Percentiles rank a stretch among this genome's conserved stretches.
These are phyloP conservation scores for Prunus campanulata DNA, from an alignment of 306 rosid species.

Conservation along the genomic window DNA sequence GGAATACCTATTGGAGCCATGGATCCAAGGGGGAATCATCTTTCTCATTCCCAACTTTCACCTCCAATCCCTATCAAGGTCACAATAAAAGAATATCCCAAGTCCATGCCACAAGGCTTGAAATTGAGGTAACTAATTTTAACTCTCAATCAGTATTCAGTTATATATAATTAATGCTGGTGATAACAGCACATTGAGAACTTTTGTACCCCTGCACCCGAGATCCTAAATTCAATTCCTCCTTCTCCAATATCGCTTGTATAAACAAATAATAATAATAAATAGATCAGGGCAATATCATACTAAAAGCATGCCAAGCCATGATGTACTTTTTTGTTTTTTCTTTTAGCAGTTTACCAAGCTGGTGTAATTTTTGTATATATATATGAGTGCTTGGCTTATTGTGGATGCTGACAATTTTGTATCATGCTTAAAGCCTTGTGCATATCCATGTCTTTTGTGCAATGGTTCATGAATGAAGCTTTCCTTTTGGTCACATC, in stretches of 20 bases:
- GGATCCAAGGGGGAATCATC: constrained; percentile 40
- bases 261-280: background rate
- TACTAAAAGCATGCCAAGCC: background rate
- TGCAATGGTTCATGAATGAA: background rate
- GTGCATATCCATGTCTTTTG: background rate
- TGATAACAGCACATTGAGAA: no score
- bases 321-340: background rate
- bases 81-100: constrained; percentile 29
- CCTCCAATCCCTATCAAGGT: constrained; percentile 23
- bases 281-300: background rate
- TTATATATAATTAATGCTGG: no score
- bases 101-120: constrained; percentile 14
- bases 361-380: background rate
- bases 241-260: background rate
- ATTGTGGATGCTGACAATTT: constrained; percentile 12
- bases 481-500: background rate
- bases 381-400: background rate
- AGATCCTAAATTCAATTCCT: no score
- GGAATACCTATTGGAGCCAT: constrained; percentile 54
- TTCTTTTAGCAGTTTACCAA: background rate
- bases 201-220: no score
- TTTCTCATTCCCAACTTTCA: constrained; percentile 61
- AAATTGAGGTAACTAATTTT: constrained; percentile 33
- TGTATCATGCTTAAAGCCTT: background rate
- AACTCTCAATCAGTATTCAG: background rate